Evolutionary conservation across 768 basidiomycete genomes (phyloP), one percentile per base, ranked within the genome.

Genomic region (Candolleomyces eurysporus): DNA sequence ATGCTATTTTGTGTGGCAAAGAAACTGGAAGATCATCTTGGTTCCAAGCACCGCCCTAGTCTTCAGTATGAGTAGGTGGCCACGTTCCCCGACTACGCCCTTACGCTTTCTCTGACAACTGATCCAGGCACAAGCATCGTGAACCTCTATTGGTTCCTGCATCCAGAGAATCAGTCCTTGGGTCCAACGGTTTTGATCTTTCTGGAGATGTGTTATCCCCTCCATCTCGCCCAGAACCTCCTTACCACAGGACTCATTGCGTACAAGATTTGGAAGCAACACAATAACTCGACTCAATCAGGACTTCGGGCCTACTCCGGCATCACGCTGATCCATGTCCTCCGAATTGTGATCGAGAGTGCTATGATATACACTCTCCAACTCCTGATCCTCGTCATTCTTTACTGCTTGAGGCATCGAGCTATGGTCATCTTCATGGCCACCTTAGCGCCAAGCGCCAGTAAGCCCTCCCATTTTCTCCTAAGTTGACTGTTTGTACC

Each of bases 331-430:
- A 57, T 65, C 11, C 60, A 60, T 10, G 53, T 67, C 32, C 32
- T 63, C 19, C 64, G 61, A 4, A 61, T 66, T 45, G n/a, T 65
- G 3, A 42, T 65, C 30, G 65, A 66, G 36, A 65, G 64, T 57
- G 65, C 64, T 10, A 53, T 58, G 54, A 52, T 66, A 6, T 66
- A 64, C 21, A 61, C 53, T n/a, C 14, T 65, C 16, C 49, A 65
- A 43, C 40, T 65, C 19, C n/a, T 65, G 14, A 48, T 65, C 16
- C 50, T 63, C 57, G 58, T 65, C 22, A 59, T 66, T 13, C 46
- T 66, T n/a, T 66, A 65, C 42, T 64, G 61, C 4, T 32, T 61
- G 36, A 49, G 60, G 21, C 56, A 57, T 26, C 60, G 60, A 21
- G 65, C 49, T 5, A 61, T 65, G 39, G 62, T 60, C 43, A 55